Evolutionary conservation across 164 flowering plant species (phyloP).

Genomic region (Aristolochia fimbriata): DNA sequence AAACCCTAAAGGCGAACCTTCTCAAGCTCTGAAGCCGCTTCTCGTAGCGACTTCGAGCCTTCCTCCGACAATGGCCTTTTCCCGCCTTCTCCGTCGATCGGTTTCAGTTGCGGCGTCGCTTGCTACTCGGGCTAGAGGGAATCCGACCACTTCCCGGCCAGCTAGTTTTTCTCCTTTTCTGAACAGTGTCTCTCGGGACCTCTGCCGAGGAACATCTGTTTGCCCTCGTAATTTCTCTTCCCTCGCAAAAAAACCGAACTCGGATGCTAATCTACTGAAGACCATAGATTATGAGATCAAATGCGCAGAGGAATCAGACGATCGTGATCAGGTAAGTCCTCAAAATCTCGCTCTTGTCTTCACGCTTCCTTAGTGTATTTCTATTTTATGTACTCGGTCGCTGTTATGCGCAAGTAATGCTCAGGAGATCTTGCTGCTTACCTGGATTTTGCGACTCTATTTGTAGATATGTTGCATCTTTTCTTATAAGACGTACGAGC

Average conservation of each 20-base stretch:
- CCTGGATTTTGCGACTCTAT: no score
- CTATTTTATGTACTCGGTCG: neutral
- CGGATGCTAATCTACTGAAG: conserved; percentile 40
- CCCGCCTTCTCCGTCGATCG: conserved; percentile 40
- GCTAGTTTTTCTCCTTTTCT: conserved; percentile 24
- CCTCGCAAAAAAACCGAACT: conserved; percentile 15
- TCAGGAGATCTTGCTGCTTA: neutral
- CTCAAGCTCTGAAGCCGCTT: no score
- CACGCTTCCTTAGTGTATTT: neutral
- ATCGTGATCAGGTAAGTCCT: conserved; percentile 28
- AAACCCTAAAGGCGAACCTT: no score
- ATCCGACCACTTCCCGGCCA: conserved; percentile 19
- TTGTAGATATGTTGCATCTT: no score
- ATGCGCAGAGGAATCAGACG: conserved; percentile 41
- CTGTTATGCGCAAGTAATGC: neutral
- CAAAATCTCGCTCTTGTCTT: neutral
- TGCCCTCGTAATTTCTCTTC: conserved; percentile 19
- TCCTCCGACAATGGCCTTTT: conserved; percentile 34
- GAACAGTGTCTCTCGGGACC: conserved; percentile 12
- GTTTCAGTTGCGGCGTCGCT: conserved; percentile 29
- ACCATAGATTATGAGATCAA: conserved; percentile 53
- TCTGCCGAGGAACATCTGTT: conserved; percentile 7
- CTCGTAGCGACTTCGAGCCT: no score
- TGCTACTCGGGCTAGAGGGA: conserved; percentile 22
- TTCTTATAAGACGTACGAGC: no score